phyloP scores from a whole-genome alignment of 176 grass and related monocot genomes.

The Oryza glumipatula region DNA sequence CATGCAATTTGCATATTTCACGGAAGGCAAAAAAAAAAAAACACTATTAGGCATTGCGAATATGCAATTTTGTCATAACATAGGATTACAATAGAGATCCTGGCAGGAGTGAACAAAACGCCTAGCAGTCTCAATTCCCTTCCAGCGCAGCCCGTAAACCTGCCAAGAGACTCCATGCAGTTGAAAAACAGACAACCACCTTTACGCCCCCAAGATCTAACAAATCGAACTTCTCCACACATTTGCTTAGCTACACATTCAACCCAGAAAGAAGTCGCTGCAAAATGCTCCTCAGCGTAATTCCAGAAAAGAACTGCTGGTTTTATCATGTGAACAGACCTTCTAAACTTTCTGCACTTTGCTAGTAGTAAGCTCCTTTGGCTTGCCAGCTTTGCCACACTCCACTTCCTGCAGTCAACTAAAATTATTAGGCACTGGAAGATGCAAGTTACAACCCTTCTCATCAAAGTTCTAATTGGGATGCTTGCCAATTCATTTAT shows the following conservation, averaged over 20 bases:
- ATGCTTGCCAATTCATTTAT: background rate
- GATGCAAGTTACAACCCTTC: background rate
- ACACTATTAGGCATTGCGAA: slow-evolving; percentile 33
- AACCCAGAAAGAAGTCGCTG: slow-evolving; percentile 26
- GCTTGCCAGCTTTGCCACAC: slow-evolving; percentile 49
- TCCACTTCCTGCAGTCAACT: slow-evolving; percentile 51
- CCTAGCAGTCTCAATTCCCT: background rate
- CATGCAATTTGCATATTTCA: background rate
- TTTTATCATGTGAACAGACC: slow-evolving; percentile 32
- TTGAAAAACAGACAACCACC: slow-evolving; percentile 19
- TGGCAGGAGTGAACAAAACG: slow-evolving; percentile 27
- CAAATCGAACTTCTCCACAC: slow-evolving; percentile 30
- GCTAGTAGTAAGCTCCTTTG: slow-evolving; percentile 46
- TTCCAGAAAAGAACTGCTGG: background rate
- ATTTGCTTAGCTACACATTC: slow-evolving; percentile 32
- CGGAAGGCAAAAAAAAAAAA: background rate
- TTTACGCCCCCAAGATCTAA: background rate
- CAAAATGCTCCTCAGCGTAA: background rate
- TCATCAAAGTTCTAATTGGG: background rate
- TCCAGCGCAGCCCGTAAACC: background rate
- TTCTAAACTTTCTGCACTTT: slow-evolving; percentile 64
- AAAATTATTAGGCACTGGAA: background rate
- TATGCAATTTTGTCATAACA: slow-evolving; percentile 26
- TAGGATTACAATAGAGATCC: slow-evolving; percentile 37
- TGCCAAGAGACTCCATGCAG: background rate